Evolutionary conservation across 495 filamentous ascomycete species (phyloP).

Genomic region (Neurospora tetraspora): DNA sequence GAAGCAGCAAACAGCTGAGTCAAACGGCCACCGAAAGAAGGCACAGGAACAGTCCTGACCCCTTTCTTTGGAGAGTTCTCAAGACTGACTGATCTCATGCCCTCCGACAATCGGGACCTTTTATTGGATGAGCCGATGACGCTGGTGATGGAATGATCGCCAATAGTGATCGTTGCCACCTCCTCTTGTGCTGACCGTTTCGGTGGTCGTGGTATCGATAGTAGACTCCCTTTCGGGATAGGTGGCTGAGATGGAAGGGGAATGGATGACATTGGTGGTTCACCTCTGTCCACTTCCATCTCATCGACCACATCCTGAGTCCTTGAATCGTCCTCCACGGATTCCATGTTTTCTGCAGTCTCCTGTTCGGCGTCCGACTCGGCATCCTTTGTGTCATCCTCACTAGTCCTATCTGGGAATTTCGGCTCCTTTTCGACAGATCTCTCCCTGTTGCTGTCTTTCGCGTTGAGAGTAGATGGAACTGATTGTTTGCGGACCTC

Average conservation of each 20-base stretch:
- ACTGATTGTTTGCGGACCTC: neutral
- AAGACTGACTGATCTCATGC: neutral
- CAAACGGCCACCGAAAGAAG: conserved; percentile 56
- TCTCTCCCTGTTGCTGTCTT: neutral
- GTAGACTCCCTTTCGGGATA: conserved; percentile 7
- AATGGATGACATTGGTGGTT: conserved; percentile 25
- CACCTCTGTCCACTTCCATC: conserved; percentile 5
- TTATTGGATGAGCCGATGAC: conserved; percentile 37
- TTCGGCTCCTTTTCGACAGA: conserved; percentile 6
- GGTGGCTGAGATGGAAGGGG: conserved; percentile 29
- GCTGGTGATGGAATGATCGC: conserved; percentile 59
- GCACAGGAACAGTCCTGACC: conserved; percentile 10
- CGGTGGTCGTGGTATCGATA: conserved; percentile 22
- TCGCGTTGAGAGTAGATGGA: neutral
- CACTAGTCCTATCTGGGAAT: neutral
- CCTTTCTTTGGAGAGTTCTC: conserved; percentile 1
- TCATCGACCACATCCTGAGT: neutral
- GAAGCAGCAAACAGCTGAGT: conserved; percentile 64
- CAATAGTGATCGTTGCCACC: conserved; percentile 83
- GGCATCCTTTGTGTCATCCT: neutral
- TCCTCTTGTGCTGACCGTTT: conserved; percentile 52
- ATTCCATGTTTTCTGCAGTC: neutral
- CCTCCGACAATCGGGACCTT: conserved; percentile 20
- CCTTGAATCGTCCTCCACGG: neutral
- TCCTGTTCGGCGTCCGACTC: neutral